Base-by-base conservation (phyloP, 768 basidiomycete species). In the Dioszegia hungarica region DNA sequence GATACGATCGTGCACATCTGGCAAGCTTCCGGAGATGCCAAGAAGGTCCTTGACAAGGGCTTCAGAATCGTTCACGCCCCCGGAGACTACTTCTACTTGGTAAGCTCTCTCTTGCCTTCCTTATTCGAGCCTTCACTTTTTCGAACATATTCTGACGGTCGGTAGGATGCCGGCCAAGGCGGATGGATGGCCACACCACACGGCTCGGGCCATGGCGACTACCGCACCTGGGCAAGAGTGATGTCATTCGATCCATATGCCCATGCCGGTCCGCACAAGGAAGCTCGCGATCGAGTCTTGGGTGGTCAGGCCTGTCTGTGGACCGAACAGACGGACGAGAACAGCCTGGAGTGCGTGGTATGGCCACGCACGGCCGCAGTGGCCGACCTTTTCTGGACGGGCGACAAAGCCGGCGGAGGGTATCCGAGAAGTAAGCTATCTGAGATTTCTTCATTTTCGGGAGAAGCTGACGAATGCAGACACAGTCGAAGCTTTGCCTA, bases 351-450 rank as follows among this genome's bases (percentile, higher is more conserved):
- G 63, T 66, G 82, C 1, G 84, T 83, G 45, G 79, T 81, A 1
- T 89, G 88, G 88, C 88, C 86, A 12, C 80, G 86, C 48, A 84
- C 85, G 14, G 85, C 84, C 0, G 81, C 83, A 0, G 82, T 83
- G 12, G 87, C 87, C 0, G 88, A 89, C 78, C 68, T 88, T 15
- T 89, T 87, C 73, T 89, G 88, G 87, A 83, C 82, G 1, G 86
- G 87, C 5, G 59, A 64, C 17, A 54, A 12, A 41, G 41, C 31
- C 8, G 25, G 20, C 15, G 53, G 33, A 2, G 54, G 44, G 0
- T 67, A 59, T 36, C 68, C 66, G 5, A 33, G 59, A 24, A 57
- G 64, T 66, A 28, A 37, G 68, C 59, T 5, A 10, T 40, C 46
- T 22, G 15, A 19, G 31, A 27, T 11, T 33, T 9, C 3, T 9